A percentile compares a stretch with the other conserved stretches of the same genome.
Conservation (phyloP, 129 eudicot species). For the Tagetes patula region DNA sequence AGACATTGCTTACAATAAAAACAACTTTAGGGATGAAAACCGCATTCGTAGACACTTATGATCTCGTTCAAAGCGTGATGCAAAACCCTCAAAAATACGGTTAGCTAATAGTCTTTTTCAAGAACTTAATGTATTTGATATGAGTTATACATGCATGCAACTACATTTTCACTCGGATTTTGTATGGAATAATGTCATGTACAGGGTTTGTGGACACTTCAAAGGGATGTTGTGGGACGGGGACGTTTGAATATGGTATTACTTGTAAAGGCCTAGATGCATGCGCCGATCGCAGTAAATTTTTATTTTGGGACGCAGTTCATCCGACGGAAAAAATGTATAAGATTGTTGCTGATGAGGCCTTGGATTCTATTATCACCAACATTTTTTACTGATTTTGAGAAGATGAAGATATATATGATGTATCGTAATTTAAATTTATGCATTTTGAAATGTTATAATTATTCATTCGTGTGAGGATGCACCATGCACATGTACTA, state of each 20-base stretch:
- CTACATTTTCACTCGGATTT: background rate
- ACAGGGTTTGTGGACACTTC: constrained; percentile 55
- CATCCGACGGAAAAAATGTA: constrained; percentile 55
- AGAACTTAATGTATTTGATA: background rate
- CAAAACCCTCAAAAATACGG: constrained; percentile 56
- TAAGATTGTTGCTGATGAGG: constrained; percentile 51
- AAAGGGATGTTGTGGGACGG: constrained; percentile 74
- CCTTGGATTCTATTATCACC: constrained; percentile 29
- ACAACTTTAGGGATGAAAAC: constrained; percentile 33
- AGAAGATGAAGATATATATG: background rate
- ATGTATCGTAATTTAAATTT: background rate
- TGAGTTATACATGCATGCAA: background rate
- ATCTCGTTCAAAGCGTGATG: constrained; percentile 37
- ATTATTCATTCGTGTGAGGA: background rate
- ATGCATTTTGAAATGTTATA: background rate
- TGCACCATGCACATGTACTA: background rate
- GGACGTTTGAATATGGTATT: constrained; percentile 49
- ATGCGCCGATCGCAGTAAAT: constrained; percentile 46
- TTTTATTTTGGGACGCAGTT: constrained; percentile 70
- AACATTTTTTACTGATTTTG: constrained; percentile 14
- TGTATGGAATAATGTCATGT: background rate
- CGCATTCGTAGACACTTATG: constrained; percentile 41
- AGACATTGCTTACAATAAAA: constrained; percentile 19
- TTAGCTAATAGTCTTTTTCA: constrained; percentile 21
- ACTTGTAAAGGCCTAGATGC: constrained; percentile 53